A percentile compares a stretch with the other conserved stretches of the same genome.
phyloP scores from a whole-genome alignment of 163 green algal species.

The Volvox carteri region DNA sequence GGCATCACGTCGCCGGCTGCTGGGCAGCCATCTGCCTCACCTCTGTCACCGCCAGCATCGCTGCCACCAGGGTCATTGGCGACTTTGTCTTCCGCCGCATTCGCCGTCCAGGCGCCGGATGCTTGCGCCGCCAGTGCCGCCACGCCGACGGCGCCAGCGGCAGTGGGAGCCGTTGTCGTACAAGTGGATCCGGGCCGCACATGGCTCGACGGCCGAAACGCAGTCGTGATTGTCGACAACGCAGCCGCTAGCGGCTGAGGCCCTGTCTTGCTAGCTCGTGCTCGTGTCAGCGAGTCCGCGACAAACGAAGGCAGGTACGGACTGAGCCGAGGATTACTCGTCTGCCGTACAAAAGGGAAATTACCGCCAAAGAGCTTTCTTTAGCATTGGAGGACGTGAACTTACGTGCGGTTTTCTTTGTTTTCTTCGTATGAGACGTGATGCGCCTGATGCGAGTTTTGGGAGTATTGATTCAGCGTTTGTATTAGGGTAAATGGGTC shows the following conservation, averaged over 20 bases:
- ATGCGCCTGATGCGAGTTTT: no score
- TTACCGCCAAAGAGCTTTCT: neutral
- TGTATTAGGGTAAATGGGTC: no score
- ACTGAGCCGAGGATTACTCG: neutral
- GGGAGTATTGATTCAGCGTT: no score
- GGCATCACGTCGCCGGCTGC: no score
- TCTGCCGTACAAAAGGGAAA: neutral
- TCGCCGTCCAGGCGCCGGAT: neutral
- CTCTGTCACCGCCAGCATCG: neutral
- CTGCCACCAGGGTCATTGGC: neutral
- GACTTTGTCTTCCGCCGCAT: neutral
- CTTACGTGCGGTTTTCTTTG: no score
- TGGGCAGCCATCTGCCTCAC: neutral
- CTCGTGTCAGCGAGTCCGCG: neutral
- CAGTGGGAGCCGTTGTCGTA: neutral
- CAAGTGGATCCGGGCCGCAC: neutral
- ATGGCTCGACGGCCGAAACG: neutral
- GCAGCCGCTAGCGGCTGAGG: neutral
- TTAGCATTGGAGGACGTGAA: no score
- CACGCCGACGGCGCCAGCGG: no score
- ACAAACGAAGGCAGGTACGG: slow-evolving; percentile 28
- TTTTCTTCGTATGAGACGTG: no score
- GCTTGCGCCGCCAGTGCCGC: neutral
- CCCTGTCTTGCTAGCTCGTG: neutral
- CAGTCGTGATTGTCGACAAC: neutral